phyloP scores from a whole-genome alignment of 345 rosid species.

The Corymbia maculata region DNA sequence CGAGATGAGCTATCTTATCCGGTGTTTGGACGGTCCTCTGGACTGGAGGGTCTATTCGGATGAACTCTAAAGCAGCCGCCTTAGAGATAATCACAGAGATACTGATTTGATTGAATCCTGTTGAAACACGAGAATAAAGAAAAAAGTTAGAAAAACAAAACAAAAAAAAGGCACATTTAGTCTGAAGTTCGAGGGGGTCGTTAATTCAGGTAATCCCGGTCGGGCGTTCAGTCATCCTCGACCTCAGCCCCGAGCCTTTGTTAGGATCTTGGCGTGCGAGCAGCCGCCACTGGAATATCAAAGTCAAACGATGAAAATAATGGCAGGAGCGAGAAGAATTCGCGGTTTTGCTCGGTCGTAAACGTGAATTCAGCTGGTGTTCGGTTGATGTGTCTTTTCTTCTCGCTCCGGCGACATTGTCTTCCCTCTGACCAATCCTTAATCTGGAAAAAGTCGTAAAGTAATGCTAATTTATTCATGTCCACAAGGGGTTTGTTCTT shows the following conservation, averaged over 20 bases:
- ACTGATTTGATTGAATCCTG: not conserved
- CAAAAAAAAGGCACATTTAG: not conserved
- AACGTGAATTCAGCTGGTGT: not conserved
- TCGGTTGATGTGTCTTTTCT: not conserved
- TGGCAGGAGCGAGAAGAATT: not conserved
- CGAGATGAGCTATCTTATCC: not conserved
- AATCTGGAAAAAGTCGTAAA: not conserved
- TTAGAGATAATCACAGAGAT: not conserved
- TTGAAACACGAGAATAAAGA: not conserved
- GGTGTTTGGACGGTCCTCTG: not conserved
- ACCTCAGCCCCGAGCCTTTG: not conserved
- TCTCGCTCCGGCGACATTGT: not conserved
- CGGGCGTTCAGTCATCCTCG: not conserved
- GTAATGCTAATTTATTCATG: not conserved
- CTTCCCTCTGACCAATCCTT: not conserved
- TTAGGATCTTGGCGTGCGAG: not conserved
- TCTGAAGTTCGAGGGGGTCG: not conserved
- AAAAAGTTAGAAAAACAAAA: not conserved
- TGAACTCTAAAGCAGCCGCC: not conserved
- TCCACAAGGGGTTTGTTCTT: not conserved
- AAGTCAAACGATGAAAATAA: not conserved
- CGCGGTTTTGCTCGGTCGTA: not conserved
- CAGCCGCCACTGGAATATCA: not conserved
- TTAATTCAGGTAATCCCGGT: slow-evolving; percentile 1
- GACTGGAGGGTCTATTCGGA: not conserved